These are phyloP conservation scores for Teunomyces barrocoloradensis DNA, from an alignment of 805 yeast genomes.

Conservation along the genomic window DNA sequence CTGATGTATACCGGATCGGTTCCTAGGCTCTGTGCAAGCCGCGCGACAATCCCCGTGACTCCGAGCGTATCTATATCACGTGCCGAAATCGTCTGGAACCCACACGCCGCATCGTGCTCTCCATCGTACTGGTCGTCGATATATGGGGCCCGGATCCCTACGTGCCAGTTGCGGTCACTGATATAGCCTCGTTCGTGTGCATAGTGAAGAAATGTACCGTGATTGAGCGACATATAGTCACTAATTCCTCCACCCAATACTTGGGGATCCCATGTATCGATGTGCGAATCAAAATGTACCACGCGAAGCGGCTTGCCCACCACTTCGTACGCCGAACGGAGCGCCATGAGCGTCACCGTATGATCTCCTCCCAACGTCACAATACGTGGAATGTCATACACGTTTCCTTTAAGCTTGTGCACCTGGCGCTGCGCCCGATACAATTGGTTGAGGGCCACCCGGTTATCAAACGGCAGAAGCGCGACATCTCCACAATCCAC, in stretches of 20 bases:
- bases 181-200: slow-evolving; percentile 67
- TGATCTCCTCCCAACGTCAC: slow-evolving; percentile 64
- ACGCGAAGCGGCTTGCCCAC: slow-evolving; percentile 46
- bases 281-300: slow-evolving; percentile 66
- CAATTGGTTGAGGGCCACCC: slow-evolving; percentile 61
- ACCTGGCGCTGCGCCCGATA: slow-evolving; percentile 53
- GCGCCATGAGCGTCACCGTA: slow-evolving; percentile 50
- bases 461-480: slow-evolving; percentile 65
- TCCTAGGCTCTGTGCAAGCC: slow-evolving; percentile 35
- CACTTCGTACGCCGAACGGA: slow-evolving; percentile 50
- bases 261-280: slow-evolving; percentile 69
- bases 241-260: slow-evolving; percentile 62
- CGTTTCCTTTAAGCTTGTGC: slow-evolving; percentile 31
- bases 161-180: slow-evolving; percentile 51
- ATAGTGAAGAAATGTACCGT: slow-evolving; percentile 69
- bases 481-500: slow-evolving; percentile 72
- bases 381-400: slow-evolving; percentile 30
- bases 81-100: slow-evolving; percentile 46
- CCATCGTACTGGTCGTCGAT: slow-evolving; percentile 37
- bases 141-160: slow-evolving; percentile 65
- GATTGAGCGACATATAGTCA: slow-evolving; percentile 57
- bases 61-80: slow-evolving; percentile 47
- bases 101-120: slow-evolving; percentile 50
- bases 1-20: slow-evolving; percentile 43
- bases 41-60: slow-evolving; percentile 31